Evolutionary conservation across 1,284 basidiomycete species (phyloP).

Genomic region (Singerocomus inundabilis): DNA sequence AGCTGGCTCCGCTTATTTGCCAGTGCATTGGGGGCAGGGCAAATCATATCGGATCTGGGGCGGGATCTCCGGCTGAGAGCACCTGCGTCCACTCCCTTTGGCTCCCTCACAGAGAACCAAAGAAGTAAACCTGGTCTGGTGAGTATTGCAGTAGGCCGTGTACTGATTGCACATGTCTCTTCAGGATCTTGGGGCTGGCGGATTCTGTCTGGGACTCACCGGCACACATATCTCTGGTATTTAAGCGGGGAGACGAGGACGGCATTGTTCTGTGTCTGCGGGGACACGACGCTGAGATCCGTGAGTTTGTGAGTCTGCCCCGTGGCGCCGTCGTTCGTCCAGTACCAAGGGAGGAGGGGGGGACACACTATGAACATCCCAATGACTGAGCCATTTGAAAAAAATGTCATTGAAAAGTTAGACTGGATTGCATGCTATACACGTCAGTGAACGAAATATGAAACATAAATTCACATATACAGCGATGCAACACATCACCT

Average conservation of each 20-base stretch:
- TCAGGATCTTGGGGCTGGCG: not conserved
- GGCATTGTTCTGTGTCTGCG: conserved; percentile 8
- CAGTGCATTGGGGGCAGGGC: conserved; percentile 13
- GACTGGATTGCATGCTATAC: conserved; percentile 2
- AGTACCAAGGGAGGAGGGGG: not conserved
- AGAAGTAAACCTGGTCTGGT: conserved; percentile 8
- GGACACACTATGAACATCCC: conserved; percentile 5
- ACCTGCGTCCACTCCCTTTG: not conserved
- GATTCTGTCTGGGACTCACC: conserved; percentile 8
- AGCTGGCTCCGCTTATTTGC: conserved; percentile 8
- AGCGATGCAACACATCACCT: not conserved
- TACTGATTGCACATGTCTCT: conserved; percentile 19
- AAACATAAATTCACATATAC: not conserved
- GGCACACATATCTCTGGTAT: conserved; percentile 18
- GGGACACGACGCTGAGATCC: not conserved
- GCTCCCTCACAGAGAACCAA: not conserved
- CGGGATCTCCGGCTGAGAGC: not conserved
- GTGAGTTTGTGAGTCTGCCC: not conserved
- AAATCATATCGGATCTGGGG: not conserved
- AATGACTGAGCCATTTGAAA: not conserved
- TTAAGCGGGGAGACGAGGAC: conserved; percentile 13
- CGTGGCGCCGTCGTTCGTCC: conserved; percentile 19
- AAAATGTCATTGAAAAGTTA: not conserved
- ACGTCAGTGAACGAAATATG: not conserved
- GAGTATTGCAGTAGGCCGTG: conserved; percentile 8